Evolutionary conservation across 176 grass and related monocot species (phyloP).

Genomic region (Lolium perenne): DNA sequence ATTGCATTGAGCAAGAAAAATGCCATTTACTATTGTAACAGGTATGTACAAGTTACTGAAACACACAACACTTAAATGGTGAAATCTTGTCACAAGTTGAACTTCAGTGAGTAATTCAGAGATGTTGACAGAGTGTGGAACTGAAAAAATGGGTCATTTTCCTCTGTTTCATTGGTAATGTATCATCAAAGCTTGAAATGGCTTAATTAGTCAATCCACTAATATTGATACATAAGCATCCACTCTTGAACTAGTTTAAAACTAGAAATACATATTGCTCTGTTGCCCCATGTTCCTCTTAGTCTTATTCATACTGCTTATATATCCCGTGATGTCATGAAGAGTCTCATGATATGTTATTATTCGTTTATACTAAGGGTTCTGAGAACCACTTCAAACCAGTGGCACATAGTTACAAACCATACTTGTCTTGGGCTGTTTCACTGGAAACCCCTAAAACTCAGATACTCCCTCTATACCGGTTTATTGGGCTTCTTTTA

Average conservation of each 20-base stretch:
- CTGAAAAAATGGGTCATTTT: not conserved
- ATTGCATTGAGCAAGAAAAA: conserved; percentile 71
- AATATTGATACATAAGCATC: not conserved
- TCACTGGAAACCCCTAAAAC: too few relatives aligned
- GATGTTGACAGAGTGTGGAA: conserved; percentile 30
- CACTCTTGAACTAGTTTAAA: not conserved
- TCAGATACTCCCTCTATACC: too few relatives aligned
- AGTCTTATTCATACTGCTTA: too few relatives aligned
- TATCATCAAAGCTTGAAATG: conserved; percentile 12
- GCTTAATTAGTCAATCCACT: not conserved
- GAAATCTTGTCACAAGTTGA: not conserved
- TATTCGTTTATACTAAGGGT: too few relatives aligned
- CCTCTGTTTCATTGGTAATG: not conserved
- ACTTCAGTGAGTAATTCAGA: conserved; percentile 2
- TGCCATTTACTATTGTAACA: conserved; percentile 85
- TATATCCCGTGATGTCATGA: too few relatives aligned
- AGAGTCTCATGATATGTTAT: not conserved
- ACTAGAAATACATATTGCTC: not conserved
- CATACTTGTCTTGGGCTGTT: too few relatives aligned
- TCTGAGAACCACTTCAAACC: too few relatives aligned
- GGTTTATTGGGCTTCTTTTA: too few relatives aligned
- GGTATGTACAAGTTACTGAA: conserved; percentile 42
- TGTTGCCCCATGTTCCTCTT: not conserved
- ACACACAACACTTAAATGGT: not conserved
- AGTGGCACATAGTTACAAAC: too few relatives aligned